These are phyloP conservation scores for Naegleria lovaniensis DNA, from an alignment of 208 protist species.

Conservation along the genomic window DNA sequence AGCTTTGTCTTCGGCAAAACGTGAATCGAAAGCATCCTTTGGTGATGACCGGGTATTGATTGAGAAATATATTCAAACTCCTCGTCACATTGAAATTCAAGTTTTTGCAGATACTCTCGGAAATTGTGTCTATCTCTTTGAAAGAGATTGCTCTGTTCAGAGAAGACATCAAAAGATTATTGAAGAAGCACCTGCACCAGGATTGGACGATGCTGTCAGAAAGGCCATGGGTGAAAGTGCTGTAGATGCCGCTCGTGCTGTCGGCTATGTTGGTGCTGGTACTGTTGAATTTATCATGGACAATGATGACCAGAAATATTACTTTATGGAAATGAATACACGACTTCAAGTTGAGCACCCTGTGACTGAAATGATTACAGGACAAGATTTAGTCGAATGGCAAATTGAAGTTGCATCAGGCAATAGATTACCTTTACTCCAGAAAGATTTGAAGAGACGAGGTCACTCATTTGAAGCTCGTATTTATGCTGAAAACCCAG, in stretches of 20 bases:
- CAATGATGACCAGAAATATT: conserved; percentile 68
- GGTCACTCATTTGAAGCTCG: conserved; percentile 82
- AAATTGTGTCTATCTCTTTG: conserved; percentile 80
- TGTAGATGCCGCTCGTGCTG: conserved; percentile 62
- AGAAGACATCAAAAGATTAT: conserved; percentile 89
- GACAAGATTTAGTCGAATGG: conserved; percentile 85
- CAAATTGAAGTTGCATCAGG: conserved; percentile 73
- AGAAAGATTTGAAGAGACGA: conserved; percentile 65
- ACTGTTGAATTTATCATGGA: conserved; percentile 97
- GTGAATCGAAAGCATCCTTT: conserved; percentile 79
- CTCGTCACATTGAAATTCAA: conserved; percentile 85
- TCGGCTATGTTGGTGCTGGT: conserved; percentile 83
- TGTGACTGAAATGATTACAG: conserved; percentile 88
- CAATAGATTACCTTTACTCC: conserved; percentile 59
- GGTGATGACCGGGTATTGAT: conserved; percentile 82
- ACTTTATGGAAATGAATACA: conserved; percentile 99
- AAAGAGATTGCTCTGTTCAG: conserved; percentile 88
- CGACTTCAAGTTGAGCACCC: conserved; percentile 90
- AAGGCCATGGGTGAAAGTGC: conserved; percentile 69
- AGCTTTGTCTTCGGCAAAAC: conserved; percentile 57
- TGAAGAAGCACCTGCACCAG: conserved; percentile 73
- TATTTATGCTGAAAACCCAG: conserved; percentile 88
- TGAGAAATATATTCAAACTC: conserved; percentile 78
- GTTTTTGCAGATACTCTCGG: conserved; percentile 81
- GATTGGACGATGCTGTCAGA: conserved; percentile 52